Evolutionary conservation across 345 rosid species (phyloP), one percentile per base, ranked within the genome.

Genomic region (Arabidopsis suecica): DNA sequence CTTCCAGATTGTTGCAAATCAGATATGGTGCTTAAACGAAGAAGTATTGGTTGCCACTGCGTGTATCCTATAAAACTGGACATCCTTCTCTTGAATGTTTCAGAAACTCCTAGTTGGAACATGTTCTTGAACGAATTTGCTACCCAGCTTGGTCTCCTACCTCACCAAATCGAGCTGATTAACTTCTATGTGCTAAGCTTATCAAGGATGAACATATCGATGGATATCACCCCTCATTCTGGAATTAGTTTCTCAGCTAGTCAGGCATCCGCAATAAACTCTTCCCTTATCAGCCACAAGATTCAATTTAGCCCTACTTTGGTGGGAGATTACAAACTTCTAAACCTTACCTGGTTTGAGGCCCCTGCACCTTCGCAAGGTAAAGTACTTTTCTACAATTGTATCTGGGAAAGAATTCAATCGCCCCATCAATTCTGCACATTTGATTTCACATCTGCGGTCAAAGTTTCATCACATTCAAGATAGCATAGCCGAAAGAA

Each of bases 61-160:
- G 99, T 88, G 51, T 92, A 95, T 85, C 99, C 99, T n/a, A 89
- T 95, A 80, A 92, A 90, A 88, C 87, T 95, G 61, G 99, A 92
- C 70, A 93, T 95, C 83, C 85, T 89, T 72, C 99, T 95, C 53
- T 65, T 86, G 82, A 95, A 95, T 76, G 89, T 95, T 70, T 92
- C 99, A 6, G 88, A 86, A 76, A 89, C 83, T 81, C 87, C 92
- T n/a, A 80, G 86, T 76, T 79, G 91, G 97, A 81, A 58, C 66
- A 4, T 67, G 65, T 95, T 95, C 77, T 76, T 92, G 45, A 84
- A 72, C 61, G 86, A 90, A 72, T 83, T 95, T 71, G 93, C 99
- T 60, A 64, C 82, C 53, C 93, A 95, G 83, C 99, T 95, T 72
- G 86, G 82, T 71, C 83, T 95, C 86, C 81, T 75, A 65, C 78